Evolutionary conservation across 768 basidiomycete species (phyloP), one percentile per base, ranked within the genome.

Genomic region (Collybia sp.): DNA sequence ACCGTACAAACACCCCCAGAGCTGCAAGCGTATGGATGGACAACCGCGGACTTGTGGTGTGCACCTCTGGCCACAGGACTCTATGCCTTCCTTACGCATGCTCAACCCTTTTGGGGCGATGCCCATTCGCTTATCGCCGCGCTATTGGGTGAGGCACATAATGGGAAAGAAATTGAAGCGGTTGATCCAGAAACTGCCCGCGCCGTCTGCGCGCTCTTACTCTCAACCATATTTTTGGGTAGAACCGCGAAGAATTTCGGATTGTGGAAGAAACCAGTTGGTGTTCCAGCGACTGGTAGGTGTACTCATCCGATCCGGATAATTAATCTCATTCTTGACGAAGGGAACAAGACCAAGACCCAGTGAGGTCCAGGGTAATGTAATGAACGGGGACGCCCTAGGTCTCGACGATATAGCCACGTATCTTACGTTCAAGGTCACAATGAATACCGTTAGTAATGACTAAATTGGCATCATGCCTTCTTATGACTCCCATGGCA

Each of bases 21-120:
- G 60, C 73, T 96, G 6, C 72, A 73, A 44, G 76, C 88, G 0
- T 85, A 85, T 47, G 93, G 93, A 11, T 95, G 93, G 93, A 85
- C 82, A 36, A 80, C 82, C 17, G 76, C 80, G 0, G 93, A 95
- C 59, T 62, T 93, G 25, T 95, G 93, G 92, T 80, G 80, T 62
- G 90, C 93, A 8, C 83, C 90, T 6, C 65, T 83, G 53, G 67
- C 83, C 54, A 91, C 90, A 10, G 86, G 72, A 1, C 59, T 93
- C 9, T 93, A 89, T 58, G 83, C 92, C 44, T 76, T 83, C 47
- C 74, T 93, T 43, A 93, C 91, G 8, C 89, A 93, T 51, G 83
- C 88, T 2, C 91, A 94, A 59, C 87, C 91, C 0, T 86, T 87
- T 62, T 93, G 83, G 84, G 78, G 75, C 1, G 79, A 84, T 20